phyloP scores from a whole-genome alignment of 768 basidiomycete genomes.

The Boletus subcaerulescens region DNA sequence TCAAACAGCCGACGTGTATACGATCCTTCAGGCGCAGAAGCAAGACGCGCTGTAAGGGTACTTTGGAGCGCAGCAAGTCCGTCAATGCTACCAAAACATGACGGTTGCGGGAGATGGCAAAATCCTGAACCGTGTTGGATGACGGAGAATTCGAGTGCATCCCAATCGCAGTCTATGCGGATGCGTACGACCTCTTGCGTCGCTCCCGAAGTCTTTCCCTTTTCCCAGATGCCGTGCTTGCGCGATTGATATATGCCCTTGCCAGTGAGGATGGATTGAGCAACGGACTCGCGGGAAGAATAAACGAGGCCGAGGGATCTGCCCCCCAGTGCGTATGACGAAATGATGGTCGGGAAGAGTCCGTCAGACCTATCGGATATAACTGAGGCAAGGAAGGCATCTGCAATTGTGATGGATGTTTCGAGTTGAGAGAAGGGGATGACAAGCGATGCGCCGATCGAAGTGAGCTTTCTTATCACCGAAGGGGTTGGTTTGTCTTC shows the following conservation, averaged over 20 bases:
- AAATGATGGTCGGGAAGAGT: slow-evolving; percentile 89
- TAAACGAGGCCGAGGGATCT: slow-evolving; percentile 91
- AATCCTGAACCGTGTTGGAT: slow-evolving; percentile 89
- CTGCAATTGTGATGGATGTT: slow-evolving; percentile 67
- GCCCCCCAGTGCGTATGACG: slow-evolving; percentile 61
- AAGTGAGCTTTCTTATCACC: slow-evolving; percentile 57
- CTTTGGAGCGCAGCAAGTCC: slow-evolving; percentile 81
- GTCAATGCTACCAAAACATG: slow-evolving; percentile 84
- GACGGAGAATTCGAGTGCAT: slow-evolving; percentile 89
- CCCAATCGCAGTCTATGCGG: slow-evolving; percentile 86
- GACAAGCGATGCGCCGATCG: slow-evolving; percentile 62
- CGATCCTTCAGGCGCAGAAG: slow-evolving; percentile 81
- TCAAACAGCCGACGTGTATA: slow-evolving; percentile 88
- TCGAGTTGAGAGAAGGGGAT: slow-evolving; percentile 67
- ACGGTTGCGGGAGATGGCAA: slow-evolving; percentile 83
- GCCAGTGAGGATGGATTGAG: slow-evolving; percentile 82
- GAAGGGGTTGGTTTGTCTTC: slow-evolving; percentile 53
- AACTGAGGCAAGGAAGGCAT: slow-evolving; percentile 82
- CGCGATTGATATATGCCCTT: slow-evolving; percentile 96
- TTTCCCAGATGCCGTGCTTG: slow-evolving; percentile 94
- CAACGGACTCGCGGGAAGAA: slow-evolving; percentile 83
- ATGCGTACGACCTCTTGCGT: slow-evolving; percentile 86
- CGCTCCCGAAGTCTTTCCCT: slow-evolving; percentile 94
- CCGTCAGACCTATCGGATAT: slow-evolving; percentile 87
- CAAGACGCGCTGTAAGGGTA: slow-evolving; percentile 69